Evolutionary conservation across 169 alveolate species (phyloP), one percentile per base, ranked within the genome.

Genomic region (Blepharisma undulans): DNA sequence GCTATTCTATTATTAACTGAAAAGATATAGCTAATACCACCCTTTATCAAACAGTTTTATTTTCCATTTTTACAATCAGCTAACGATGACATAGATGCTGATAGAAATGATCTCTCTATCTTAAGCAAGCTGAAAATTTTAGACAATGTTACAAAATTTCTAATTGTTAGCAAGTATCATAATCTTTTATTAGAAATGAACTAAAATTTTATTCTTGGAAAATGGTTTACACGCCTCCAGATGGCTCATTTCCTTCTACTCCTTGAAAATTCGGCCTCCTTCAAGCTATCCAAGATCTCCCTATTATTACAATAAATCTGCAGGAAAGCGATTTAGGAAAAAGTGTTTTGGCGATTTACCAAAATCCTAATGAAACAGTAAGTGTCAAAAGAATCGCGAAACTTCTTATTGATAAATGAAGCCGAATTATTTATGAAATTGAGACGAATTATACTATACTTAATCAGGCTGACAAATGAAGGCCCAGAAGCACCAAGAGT

Each of bases 91-190:
- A 25, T 29, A 12, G 88, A 80, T 14, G 88, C 88, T 16, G 22
- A 82, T 10, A n/a, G 77, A 59, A 59, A 36, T 25, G 89, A 30
- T 25, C 32, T 22, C 29, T 79, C 89, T 7, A 79, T 79, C 60
- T 59, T 82, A 22, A 59, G 16, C 78, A 82, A 82, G 48, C 77
- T 82, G 10, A 82, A 82, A 59, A 82, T 82, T 25, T 79, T 36
- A 1, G 89, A 82, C 14, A 82, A 59, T 34, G 89, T 82, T 12
- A n/a, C 60, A 8, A 82, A 82, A 59, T 33, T 82, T 21, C 77
- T 82, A 8, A 82, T 32, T n/a, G 34, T 82, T 12, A 33, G 36
- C 72, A 82, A 82, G n/a, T 59, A 82, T 32, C 89, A 82, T 59
- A 32, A 82, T 21, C 34, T 82, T 2, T 36, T 82, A 25, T 74